phyloP scores from a whole-genome alignment of 2,329 filamentous ascomycete species.

The Scedosporium aurantiacum region DNA sequence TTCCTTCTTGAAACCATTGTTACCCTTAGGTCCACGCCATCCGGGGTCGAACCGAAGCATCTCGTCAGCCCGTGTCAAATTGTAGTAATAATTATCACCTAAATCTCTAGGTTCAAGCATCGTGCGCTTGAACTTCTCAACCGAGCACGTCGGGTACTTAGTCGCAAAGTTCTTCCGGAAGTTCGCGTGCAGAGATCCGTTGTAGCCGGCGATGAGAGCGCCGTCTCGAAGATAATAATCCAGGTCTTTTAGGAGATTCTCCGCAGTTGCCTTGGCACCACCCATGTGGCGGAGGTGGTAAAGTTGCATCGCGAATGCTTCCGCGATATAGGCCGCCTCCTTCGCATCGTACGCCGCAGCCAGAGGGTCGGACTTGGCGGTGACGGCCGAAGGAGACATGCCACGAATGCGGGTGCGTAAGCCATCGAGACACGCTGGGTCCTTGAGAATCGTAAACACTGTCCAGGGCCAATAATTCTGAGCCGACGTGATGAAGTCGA shows the following conservation, averaged over 20 bases:
- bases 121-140: slow-evolving; percentile 75
- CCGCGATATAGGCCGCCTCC: slow-evolving; percentile 72
- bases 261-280: slow-evolving; percentile 52
- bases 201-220: slow-evolving; percentile 71
- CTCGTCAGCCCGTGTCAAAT: slow-evolving; percentile 61
- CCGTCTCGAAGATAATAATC: slow-evolving; percentile 72
- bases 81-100: slow-evolving; percentile 75
- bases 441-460: slow-evolving; percentile 65
- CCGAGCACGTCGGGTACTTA: slow-evolving; percentile 61
- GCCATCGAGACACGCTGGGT: slow-evolving; percentile 60
- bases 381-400: slow-evolving; percentile 39
- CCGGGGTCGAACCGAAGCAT: slow-evolving; percentile 67
- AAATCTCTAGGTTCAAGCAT: slow-evolving; percentile 52
- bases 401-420: slow-evolving; percentile 59
- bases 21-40: slow-evolving; percentile 59
- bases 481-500: slow-evolving; percentile 78
- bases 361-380: slow-evolving; percentile 42
- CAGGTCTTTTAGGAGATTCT: slow-evolving; percentile 61
- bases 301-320: slow-evolving; percentile 83
- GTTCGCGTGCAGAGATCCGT: slow-evolving; percentile 74
- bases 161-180: slow-evolving; percentile 74
- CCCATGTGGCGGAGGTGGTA: slow-evolving; percentile 74
- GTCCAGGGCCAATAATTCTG: slow-evolving; percentile 97
- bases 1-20: slow-evolving; percentile 73
- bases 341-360: slow-evolving; percentile 52